Base-by-base conservation (phyloP, 2,329 filamentous ascomycete genomes). In the Leptoxyphium fumago region DNA sequence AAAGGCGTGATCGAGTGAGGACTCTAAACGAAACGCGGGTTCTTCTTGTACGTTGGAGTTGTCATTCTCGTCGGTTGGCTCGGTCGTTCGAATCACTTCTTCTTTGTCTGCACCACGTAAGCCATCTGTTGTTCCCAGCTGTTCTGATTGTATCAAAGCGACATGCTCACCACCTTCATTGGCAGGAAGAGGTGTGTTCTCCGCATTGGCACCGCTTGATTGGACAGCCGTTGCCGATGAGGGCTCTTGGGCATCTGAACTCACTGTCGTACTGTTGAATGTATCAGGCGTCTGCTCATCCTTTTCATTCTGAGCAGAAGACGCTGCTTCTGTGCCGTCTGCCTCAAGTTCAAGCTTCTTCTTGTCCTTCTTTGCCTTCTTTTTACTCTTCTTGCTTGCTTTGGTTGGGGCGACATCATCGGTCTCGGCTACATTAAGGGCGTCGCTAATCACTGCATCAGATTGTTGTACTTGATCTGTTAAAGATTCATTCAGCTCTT, bases 291-390 rank as follows among this genome's bases (percentile, higher is more conserved):
- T 36, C 32, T 13, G 15, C 32, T 36, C 32, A 36, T 36, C 32
- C 32, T 15, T 15, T 13, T 13, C 32, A 36, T 13, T 15, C 13
- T 13, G 32, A 36, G 32, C 32, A 26, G 21, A 26, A 26, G 21
- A 7, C 21, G 7, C 21, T 4, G 21, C 21, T 26, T 26, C 30
- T 29, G 26, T 14, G 2, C 26, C 11, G 39, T 46, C 41, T 43
- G n/a, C 17, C 11, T 29, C 41, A n/a, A 28, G 28, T 17, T 40
- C 14, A 13, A 32, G 42, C n/a, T 40, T 42, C 30, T 47, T 43
- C 39, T 49, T 50, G 15, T 38, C 43, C 43, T 48, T 51, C 43
- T 50, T 53, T 40, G 46, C 52, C 43, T 63, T 63, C 47, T 61
- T 60, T 15, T 50, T 50, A 9, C 15, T 36, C 32, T 29, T 21